These are phyloP conservation scores for Aspergillus egyptiacus DNA, from an alignment of 495 filamentous ascomycete species.

Conservation along the genomic window DNA sequence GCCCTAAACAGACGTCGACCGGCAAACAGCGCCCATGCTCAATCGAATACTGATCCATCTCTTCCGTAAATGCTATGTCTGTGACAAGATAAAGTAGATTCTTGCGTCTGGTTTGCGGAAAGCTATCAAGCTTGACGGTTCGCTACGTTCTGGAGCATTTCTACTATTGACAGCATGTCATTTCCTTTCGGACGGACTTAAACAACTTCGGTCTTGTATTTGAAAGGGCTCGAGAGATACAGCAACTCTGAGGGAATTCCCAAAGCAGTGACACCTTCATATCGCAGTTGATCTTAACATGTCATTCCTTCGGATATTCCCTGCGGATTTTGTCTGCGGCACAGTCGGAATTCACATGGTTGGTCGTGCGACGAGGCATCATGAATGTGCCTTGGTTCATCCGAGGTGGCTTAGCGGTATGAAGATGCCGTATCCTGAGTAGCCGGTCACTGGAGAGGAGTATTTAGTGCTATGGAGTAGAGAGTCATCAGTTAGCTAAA, in stretches of 20 bases:
- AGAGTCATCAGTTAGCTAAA: slow-evolving; percentile 2
- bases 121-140: too few species aligned
- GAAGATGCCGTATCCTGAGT: not conserved
- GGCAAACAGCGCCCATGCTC: not conserved
- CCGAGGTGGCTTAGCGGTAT: not conserved
- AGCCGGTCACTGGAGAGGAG: slow-evolving; percentile 5
- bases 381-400: not conserved
- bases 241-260: too few species aligned
- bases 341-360: not conserved
- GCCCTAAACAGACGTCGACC: slow-evolving; percentile 3
- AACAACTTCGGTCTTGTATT: slow-evolving; percentile 1
- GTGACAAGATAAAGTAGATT: too few species aligned
- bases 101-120: too few species aligned
- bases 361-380: not conserved
- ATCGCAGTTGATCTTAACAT: too few species aligned
- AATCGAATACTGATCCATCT: too few species aligned
- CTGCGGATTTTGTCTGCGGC: not conserved
- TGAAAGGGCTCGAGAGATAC: slow-evolving; percentile 1
- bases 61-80: too few species aligned
- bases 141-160: too few species aligned
- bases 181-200: too few species aligned
- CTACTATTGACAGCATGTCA: too few species aligned
- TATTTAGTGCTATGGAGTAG: slow-evolving; percentile 11
- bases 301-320: too few species aligned
- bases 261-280: too few species aligned